Percentiles rank a stretch among this genome's conserved stretches.
Conservation (phyloP, 75 land plant species). For the Picea sitchensis region DNA sequence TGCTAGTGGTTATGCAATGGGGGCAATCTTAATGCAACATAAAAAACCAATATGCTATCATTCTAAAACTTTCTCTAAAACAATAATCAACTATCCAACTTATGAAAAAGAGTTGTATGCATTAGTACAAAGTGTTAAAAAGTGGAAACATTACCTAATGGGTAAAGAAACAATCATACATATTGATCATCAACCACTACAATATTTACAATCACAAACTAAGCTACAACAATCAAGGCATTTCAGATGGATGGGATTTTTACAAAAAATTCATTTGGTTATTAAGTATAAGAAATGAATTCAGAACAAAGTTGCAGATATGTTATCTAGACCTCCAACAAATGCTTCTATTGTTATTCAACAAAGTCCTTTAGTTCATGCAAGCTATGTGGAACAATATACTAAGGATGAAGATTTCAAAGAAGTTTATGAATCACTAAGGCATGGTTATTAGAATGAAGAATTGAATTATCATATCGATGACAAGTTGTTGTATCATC, state of each 20-base stretch:
- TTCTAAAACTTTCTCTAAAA: slow-evolving; percentile 4
- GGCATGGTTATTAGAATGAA: not conserved
- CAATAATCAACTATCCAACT: slow-evolving; percentile 15
- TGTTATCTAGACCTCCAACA: not conserved
- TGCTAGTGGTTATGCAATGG: too few species aligned
- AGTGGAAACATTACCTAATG: slow-evolving; percentile 13
- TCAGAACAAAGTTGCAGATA: not conserved
- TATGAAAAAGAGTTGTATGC: slow-evolving; percentile 12
- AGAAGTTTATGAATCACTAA: not conserved
- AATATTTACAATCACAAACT: slow-evolving; percentile 3
- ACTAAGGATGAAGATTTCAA: not conserved
- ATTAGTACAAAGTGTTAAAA: slow-evolving; percentile 12
- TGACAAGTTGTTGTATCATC: not conserved
- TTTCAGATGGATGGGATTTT: not conserved
- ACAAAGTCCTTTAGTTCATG: not conserved
- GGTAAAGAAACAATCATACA: not conserved
- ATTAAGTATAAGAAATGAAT: not conserved
- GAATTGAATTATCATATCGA: not conserved
- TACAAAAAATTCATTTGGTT: slow-evolving; percentile 8
- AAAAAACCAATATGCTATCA: too few species aligned
- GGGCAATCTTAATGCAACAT: too few species aligned
- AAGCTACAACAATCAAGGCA: not conserved
- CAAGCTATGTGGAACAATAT: not conserved
- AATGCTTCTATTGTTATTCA: not conserved
- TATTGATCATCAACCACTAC: slow-evolving; percentile 10